Evolutionary conservation across 345 rosid species (phyloP).

Genomic region (Pistacia integerrima): DNA sequence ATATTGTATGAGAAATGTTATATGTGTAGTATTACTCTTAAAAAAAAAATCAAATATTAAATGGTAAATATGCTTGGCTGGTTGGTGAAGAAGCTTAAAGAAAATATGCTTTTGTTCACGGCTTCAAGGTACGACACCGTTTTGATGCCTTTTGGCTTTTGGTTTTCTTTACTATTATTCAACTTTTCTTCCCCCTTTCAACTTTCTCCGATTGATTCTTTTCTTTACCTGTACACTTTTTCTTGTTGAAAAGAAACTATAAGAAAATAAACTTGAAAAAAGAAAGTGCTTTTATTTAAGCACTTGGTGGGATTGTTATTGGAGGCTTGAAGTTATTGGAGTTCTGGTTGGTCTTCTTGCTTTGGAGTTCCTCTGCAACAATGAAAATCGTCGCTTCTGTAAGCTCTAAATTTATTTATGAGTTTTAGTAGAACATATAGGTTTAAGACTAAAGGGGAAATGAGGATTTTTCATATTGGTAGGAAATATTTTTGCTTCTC

Average conservation of each 20-base stretch:
- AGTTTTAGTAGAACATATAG: background rate
- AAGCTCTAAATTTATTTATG: conserved; percentile 19
- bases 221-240: conserved; percentile 34
- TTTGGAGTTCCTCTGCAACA: conserved; percentile 8
- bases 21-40: too few relatives aligned
- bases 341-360: conserved; percentile 2
- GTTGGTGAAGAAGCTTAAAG: background rate
- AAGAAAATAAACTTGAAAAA: background rate
- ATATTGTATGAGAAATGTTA: too few relatives aligned
- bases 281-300: conserved; percentile 7
- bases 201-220: conserved; percentile 23
- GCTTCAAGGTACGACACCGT: conserved; percentile 21
- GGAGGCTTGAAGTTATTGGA: background rate
- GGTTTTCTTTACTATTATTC: background rate
- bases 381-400: conserved; percentile 44
- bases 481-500: background rate
- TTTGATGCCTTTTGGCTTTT: conserved; percentile 15
- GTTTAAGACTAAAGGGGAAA: too few relatives aligned
- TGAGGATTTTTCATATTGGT: background rate
- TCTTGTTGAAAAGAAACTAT: background rate
- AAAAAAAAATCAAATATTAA: too few relatives aligned
- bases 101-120: background rate
- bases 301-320: background rate
- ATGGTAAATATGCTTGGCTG: background rate
- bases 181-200: conserved; percentile 4